phyloP scores from a whole-genome alignment of 768 basidiomycete species.

The Xerocomus spinulosus region DNA sequence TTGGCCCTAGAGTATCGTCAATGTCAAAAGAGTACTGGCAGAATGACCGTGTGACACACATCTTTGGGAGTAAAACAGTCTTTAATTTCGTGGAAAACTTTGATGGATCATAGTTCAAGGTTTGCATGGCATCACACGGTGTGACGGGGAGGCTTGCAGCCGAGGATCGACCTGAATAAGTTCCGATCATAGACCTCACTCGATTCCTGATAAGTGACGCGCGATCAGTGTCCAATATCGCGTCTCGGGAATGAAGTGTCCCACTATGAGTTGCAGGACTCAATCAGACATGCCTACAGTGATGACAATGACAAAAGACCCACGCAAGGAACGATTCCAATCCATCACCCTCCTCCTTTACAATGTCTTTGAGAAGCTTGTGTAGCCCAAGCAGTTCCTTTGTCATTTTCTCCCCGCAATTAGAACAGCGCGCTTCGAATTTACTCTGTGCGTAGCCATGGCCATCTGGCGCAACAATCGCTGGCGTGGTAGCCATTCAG shows the following conservation, averaged over 20 bases:
- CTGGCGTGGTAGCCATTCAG: too few species aligned
- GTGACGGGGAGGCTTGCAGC: neutral
- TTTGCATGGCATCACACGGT: constrained; percentile 4
- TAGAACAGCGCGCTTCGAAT: constrained; percentile 34
- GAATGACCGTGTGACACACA: constrained; percentile 16
- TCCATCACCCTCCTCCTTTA: constrained; percentile 4
- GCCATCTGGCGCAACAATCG: constrained; percentile 34
- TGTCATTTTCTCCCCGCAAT: constrained; percentile 36
- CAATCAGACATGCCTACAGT: neutral
- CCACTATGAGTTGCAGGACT: constrained; percentile 20
- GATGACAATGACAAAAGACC: neutral
- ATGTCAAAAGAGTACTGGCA: neutral
- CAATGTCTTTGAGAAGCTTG: constrained; percentile 38
- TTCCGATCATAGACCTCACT: neutral
- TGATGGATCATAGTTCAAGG: constrained; percentile 5
- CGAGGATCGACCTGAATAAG: neutral
- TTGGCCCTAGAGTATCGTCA: constrained; percentile 24
- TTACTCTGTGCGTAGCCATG: constrained; percentile 45
- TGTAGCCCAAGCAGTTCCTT: constrained; percentile 36
- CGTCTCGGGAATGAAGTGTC: constrained; percentile 28
- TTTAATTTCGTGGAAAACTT: constrained; percentile 4
- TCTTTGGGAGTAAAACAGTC: constrained; percentile 4
- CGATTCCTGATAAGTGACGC: constrained; percentile 22
- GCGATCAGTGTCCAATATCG: constrained; percentile 13
- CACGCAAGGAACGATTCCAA: constrained; percentile 30